Base-by-base conservation (phyloP, 371 early-diverging fungal genomes). In the Amoeboaphelidium protococcarum region DNA sequence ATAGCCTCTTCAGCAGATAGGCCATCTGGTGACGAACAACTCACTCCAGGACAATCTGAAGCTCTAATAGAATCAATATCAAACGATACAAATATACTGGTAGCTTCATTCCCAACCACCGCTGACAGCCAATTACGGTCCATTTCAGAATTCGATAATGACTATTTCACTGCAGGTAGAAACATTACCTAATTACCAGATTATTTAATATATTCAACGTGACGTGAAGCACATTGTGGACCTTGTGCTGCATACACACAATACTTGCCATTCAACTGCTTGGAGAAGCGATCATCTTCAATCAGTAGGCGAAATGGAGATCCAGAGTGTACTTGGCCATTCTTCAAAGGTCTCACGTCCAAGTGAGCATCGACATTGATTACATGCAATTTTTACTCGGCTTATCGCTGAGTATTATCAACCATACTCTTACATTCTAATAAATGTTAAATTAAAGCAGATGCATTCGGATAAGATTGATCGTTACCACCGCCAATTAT, bases 291-390 rank as follows among this genome's bases (percentile, higher is more conserved):
- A n/a, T 24, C 16, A 23, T 50, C 50, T 20, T 26, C 2, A 3
- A 50, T 40, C 49, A 50, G 0, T 26, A 46, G 44, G n/a, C 50
- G 41, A 46, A 50, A 50, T 23, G 50, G 50, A 23, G 50, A 50
- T 6, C 50, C 50, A 13, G 50, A 50, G 23, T 50, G 50, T 12
- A 22, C 20, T 3, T 10, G 3, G 1, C 23, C 50, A 31, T 10
- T 24, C 40, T 12, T 31, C 25, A 50, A 13, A 20, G 48, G 50
- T 1, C 50, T 42, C 12, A 50, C 50, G 26, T 50, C 50, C n/a
- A 50, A n/a, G 26, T 50, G 50, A 20, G 50, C 50, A 37, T 50
- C 50, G 23, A 50, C 45, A 26, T 50, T 50, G 26, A 50, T 50
- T 23, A 50, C 50, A 12, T 24, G n/a, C 26, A 50, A 4, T 2